These are phyloP conservation scores for Cladosporium phlei DNA, from an alignment of 2,329 filamentous ascomycete species.

Conservation along the genomic window DNA sequence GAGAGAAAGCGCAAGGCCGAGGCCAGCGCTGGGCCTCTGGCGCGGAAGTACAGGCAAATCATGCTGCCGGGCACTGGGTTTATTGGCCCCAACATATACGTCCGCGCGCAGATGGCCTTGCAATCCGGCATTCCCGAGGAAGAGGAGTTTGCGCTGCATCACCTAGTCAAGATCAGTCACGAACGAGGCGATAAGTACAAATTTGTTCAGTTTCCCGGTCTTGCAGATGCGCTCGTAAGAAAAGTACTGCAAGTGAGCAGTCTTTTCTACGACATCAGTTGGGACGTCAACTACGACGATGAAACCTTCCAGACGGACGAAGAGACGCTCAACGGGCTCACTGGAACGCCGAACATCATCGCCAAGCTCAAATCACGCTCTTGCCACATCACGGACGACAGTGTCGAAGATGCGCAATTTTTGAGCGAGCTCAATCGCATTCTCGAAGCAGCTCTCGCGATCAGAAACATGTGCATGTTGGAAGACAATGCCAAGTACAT, in stretches of 20 bases:
- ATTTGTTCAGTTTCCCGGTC: conserved; percentile 82
- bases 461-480: conserved; percentile 94
- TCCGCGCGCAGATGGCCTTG: conserved; percentile 77
- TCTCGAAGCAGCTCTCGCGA: conserved; percentile 79
- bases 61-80: conserved; percentile 61
- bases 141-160: conserved; percentile 87
- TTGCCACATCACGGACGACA: conserved; percentile 57
- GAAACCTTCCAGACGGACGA: conserved; percentile 47
- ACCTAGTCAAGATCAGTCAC: conserved; percentile 90
- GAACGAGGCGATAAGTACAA: conserved; percentile 94
- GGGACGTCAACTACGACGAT: conserved; percentile 69
- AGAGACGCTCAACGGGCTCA: conserved; percentile 59
- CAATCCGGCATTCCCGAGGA: conserved; percentile 75
- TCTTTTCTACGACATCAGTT: conserved; percentile 77
- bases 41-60: conserved; percentile 47
- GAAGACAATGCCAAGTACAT: conserved; percentile 82
- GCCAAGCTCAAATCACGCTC: conserved; percentile 63
- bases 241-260: conserved; percentile 74
- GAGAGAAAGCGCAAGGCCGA: conserved; percentile 47
- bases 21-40: conserved; percentile 37
- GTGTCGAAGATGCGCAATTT: conserved; percentile 66
- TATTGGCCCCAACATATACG: conserved; percentile 81
- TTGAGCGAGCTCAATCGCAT: conserved; percentile 68
- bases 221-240: conserved; percentile 82
- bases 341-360: conserved; percentile 66